Evolutionary conservation across 2,329 filamentous ascomycete genomes (phyloP), one percentile per base, ranked within the genome.

Genomic region (Chaetomiaceae sp.): DNA sequence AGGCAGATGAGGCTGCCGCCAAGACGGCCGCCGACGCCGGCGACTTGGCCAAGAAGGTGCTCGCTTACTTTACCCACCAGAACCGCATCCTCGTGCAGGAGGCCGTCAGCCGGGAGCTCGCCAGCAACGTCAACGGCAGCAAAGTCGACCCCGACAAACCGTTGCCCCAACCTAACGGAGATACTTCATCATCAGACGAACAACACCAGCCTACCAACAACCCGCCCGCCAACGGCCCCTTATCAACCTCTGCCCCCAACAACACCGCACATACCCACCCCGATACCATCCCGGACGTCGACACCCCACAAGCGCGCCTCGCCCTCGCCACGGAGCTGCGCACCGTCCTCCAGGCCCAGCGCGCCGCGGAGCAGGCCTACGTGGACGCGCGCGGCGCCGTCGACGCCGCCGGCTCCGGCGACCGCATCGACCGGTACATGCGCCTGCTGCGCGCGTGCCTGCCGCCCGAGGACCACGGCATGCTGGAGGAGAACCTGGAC

Each of bases 391-490:
- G 87, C 37, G 78, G 78, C 36, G 75, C 81, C 52, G 81, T 85
- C 10, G 85, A 77, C 36, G 75, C 81, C 52, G 81, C 85, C 10
- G 85, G 85, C 34, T 80, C 83, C 30, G 81, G 83, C 29, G 83
- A 87, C 62, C 81, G 82, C 61, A 85, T 86, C 54, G 82, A 83
- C 56, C 80, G 83, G 62, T 91, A 90, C 63, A 75, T 84, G 51
- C 76, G 76, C 45, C 71, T 89, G 24, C 77, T 88, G 26, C 78
- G 78, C 49, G 76, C 77, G 49, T 87, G 85, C 49, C 69, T 89
- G 22, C 82, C 83, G 20, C 74, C 81, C 14, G 74, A 78, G 55
- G 83, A 86, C 40, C 73, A 73, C 47, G 81, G 86, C 54, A 82
- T 79, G 53, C 74, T 88, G 29, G 84, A 88, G 61, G 70, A 73